Conservation (phyloP, 768 basidiomycete genomes). For the Hericium erinaceus region DNA sequence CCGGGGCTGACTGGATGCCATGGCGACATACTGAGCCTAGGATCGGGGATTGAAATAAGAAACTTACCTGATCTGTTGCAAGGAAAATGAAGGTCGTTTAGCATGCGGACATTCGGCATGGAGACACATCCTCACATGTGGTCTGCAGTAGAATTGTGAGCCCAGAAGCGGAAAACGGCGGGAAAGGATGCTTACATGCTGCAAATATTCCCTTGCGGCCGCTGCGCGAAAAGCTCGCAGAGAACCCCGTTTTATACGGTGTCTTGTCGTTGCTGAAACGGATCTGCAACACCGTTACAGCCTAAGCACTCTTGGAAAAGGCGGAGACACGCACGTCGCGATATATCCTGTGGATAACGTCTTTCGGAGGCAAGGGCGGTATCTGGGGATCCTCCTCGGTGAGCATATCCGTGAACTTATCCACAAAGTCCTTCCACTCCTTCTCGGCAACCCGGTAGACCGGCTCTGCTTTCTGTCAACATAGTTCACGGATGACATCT, state of each 20-base stretch:
- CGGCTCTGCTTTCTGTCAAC: conserved; percentile 39
- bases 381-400: conserved; percentile 73
- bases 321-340: conserved; percentile 55
- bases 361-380: conserved; percentile 83
- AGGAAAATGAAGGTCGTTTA: too few relatives aligned
- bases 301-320: background rate
- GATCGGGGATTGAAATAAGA: too few relatives aligned
- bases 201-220: conserved; percentile 90
- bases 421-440: conserved; percentile 84
- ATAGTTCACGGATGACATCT: background rate
- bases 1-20: conserved; percentile 49
- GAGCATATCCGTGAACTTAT: conserved; percentile 56
- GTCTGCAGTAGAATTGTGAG: conserved; percentile 29
- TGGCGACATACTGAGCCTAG: too few relatives aligned
- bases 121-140: conserved; percentile 40
- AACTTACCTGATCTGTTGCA: too few relatives aligned
- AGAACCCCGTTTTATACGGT: conserved; percentile 81
- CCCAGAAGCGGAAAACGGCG: background rate
- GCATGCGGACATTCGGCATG: background rate
- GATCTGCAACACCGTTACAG: conserved; percentile 33
- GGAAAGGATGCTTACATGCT: conserved; percentile 45
- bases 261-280: conserved; percentile 94
- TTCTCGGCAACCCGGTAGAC: conserved; percentile 76
- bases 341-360: conserved; percentile 88
- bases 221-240: conserved; percentile 79